These are phyloP conservation scores for Skeletonema grethae DNA, from an alignment of 108 stramenopile genomes.

Conservation along the genomic window DNA sequence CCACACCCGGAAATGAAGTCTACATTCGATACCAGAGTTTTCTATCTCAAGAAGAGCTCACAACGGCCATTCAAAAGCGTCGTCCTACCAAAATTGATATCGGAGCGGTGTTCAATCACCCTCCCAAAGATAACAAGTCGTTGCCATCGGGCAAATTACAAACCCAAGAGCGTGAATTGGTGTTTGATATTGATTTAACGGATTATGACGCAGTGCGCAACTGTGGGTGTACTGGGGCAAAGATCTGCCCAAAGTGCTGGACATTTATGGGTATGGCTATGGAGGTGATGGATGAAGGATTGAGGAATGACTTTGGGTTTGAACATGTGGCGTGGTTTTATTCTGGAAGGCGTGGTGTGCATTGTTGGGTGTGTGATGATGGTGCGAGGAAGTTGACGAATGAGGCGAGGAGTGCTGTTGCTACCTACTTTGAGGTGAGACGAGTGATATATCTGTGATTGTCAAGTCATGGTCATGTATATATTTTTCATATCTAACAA, in stretches of 20 bases:
- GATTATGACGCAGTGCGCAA: conserved; percentile 98
- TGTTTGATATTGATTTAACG: conserved; percentile 99
- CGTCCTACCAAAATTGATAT: conserved; percentile 99
- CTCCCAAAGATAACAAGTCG: conserved; percentile 88
- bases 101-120: conserved; percentile 95
- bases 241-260: conserved; percentile 95
- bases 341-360: conserved; percentile 99
- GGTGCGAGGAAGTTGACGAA: conserved; percentile 86
- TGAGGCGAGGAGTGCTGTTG: conserved; percentile 93
- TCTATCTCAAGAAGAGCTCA: conserved; percentile 74
- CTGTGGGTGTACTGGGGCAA: conserved; percentile 93
- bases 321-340: conserved; percentile 97
- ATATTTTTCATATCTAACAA: conserved; percentile 9
- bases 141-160: conserved; percentile 65
- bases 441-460: not conserved
- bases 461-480: not conserved
- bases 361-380: conserved; percentile 99
- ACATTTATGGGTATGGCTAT: conserved; percentile 96
- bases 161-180: conserved; percentile 94
- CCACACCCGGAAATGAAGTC: conserved; percentile 87
- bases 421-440: conserved; percentile 94
- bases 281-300: conserved; percentile 84
- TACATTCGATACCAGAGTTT: conserved; percentile 98
- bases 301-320: conserved; percentile 96
- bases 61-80: conserved; percentile 67